Evolutionary conservation across 2,329 filamentous ascomycete genomes (phyloP).

Genomic region (Cordyceps farinosa): DNA sequence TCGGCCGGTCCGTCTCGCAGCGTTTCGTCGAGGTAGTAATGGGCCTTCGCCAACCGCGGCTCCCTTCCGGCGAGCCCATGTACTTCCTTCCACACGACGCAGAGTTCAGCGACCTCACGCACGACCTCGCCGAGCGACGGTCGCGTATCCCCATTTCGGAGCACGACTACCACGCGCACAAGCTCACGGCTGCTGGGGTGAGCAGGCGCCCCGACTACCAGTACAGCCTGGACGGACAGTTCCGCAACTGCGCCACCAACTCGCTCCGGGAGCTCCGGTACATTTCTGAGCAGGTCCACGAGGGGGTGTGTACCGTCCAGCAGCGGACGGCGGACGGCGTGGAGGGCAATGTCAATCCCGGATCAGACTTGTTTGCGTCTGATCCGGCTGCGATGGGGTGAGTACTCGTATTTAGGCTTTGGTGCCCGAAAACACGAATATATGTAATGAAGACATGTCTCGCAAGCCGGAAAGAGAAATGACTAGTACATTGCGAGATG

Average conservation of each 20-base stretch:
- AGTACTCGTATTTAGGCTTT: background rate
- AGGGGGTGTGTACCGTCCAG: constrained; percentile 44
- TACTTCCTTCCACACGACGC: constrained; percentile 17
- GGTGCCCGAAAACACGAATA: background rate
- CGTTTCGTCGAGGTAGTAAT: constrained; percentile 45
- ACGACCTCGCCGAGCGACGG: constrained; percentile 21
- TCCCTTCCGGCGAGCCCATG: constrained; percentile 22
- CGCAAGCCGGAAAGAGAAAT: background rate
- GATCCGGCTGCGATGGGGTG: background rate
- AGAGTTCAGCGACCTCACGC: constrained; percentile 21
- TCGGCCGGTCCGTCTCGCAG: constrained; percentile 39
- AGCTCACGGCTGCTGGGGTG: constrained; percentile 35
- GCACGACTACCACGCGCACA: constrained; percentile 37
- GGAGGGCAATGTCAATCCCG: background rate
- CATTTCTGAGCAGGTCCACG: constrained; percentile 42
- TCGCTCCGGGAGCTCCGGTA: constrained; percentile 43
- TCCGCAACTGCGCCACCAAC: constrained; percentile 41
- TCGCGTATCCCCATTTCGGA: constrained; percentile 20
- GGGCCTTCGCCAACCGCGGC: constrained; percentile 37
- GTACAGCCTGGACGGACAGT: constrained; percentile 42
- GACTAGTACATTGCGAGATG: background rate
- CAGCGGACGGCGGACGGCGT: background rate
- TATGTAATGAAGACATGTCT: background rate
- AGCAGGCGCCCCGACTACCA: constrained; percentile 42
- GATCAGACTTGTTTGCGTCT: background rate